Percentiles rank a stretch among this genome's conserved stretches.
phyloP scores from a whole-genome alignment of 73 alveolate species.

The Tetrahymena malaccensis region DNA sequence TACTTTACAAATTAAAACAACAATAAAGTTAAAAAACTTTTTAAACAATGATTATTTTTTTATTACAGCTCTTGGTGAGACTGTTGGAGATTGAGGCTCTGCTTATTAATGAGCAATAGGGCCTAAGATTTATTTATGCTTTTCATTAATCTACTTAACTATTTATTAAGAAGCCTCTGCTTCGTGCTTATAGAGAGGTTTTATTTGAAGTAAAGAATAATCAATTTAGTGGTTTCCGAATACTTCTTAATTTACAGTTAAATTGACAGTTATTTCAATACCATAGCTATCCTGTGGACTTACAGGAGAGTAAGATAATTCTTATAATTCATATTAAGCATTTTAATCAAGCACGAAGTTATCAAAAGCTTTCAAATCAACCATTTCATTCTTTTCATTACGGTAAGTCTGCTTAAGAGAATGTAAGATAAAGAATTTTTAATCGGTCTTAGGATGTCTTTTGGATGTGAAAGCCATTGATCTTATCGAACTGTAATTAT shows the following conservation, averaged over 20 bases:
- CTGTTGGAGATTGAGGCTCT: neutral
- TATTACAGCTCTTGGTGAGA: neutral
- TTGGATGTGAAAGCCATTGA: neutral
- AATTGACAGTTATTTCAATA: neutral
- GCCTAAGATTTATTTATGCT: neutral
- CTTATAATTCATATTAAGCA: neutral
- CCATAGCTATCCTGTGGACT: neutral
- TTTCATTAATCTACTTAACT: neutral
- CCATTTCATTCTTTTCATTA: neutral
- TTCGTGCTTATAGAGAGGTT: neutral
- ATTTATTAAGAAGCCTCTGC: neutral
- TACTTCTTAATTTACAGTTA: neutral
- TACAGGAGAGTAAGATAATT: neutral
- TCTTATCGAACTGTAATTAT: neutral
- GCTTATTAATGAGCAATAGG: neutral
- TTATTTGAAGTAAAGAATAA: neutral
- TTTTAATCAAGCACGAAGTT: neutral
- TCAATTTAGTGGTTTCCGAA: neutral
- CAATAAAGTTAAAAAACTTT: neutral
- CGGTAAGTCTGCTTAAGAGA: neutral
- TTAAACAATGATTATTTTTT: neutral
- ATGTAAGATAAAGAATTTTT: neutral
- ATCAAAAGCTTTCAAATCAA: neutral
- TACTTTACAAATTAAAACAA: neutral
- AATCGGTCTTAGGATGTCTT: neutral